Evolutionary conservation across 1,284 basidiomycete genomes (phyloP).

Genomic region (Agroathelia rolfsii): DNA sequence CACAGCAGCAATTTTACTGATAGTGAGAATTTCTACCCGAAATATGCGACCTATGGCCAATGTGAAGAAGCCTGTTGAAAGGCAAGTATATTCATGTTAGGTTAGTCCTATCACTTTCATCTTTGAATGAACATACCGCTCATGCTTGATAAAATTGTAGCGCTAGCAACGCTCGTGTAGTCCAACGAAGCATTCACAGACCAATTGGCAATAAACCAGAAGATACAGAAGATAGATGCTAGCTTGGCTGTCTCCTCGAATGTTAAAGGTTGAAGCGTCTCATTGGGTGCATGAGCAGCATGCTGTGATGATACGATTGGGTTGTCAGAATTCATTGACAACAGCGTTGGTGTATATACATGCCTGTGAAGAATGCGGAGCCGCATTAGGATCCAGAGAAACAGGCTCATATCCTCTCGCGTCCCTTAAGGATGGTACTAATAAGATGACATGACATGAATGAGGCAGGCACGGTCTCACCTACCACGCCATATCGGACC

Average conservation of each 20-base stretch:
- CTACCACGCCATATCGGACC: constrained; percentile 12
- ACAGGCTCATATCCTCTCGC: constrained; percentile 18
- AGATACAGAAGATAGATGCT: constrained; percentile 68
- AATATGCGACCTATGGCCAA: constrained; percentile 79
- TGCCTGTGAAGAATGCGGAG: constrained; percentile 10
- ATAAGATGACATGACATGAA: constrained; percentile 12
- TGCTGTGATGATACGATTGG: no score
- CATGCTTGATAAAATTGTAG: constrained; percentile 82
- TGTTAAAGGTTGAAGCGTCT: constrained; percentile 42
- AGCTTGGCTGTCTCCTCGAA: constrained; percentile 65
- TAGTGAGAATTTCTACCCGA: constrained; percentile 71
- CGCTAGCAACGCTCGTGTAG: constrained; percentile 85
- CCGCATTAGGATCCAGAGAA: constrained; percentile 10
- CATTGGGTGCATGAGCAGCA: constrained; percentile 8
- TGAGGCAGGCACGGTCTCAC: constrained; percentile 8
- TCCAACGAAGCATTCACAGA: constrained; percentile 71
- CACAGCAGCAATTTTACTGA: constrained; percentile 76
- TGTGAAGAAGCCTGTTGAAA: constrained; percentile 83
- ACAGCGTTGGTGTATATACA: constrained; percentile 9
- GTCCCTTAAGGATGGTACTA: constrained; percentile 25
- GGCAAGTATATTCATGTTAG: constrained; percentile 4
- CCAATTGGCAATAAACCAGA: constrained; percentile 94
- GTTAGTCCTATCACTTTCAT: constrained; percentile 3
- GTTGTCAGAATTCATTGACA: background rate
- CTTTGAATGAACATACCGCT: constrained; percentile 55